A percentile compares a stretch with the other conserved stretches of the same genome.
Conservation (phyloP, 441 rosid genomes). For the Euphorbia celastroides region DNA sequence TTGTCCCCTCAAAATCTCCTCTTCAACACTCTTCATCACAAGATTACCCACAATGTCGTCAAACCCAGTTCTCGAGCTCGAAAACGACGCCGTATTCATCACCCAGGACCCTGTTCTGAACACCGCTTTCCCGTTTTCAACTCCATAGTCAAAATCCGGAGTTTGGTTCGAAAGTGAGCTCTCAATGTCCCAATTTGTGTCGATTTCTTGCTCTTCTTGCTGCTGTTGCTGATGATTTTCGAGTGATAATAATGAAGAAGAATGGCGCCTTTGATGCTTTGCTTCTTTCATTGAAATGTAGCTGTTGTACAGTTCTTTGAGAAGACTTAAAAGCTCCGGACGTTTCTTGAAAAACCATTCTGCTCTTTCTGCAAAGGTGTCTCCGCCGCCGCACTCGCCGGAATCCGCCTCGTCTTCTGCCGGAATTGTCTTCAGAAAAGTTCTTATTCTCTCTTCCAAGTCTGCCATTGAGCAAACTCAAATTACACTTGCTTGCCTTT, state of each 20-base stretch:
- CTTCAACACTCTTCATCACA: constrained; percentile 49
- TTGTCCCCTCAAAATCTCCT: constrained; percentile 37
- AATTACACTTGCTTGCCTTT: background rate
- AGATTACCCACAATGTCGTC: constrained; percentile 40
- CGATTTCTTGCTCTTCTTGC: constrained; percentile 24
- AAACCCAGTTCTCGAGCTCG: background rate
- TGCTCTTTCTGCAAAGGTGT: constrained; percentile 59
- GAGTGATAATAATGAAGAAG: background rate
- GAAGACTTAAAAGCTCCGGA: constrained; percentile 50
- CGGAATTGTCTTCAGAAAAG: constrained; percentile 22
- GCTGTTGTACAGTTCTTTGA: constrained; percentile 54
- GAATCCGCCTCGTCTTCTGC: constrained; percentile 20
- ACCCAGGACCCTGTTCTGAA: background rate
- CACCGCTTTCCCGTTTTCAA: background rate
- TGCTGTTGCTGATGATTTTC: constrained; percentile 1
- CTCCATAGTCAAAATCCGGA: background rate
- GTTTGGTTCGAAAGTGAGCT: constrained; percentile 36
- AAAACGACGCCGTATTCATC: background rate
- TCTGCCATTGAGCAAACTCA: constrained; percentile 23
- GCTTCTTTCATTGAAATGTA: constrained; percentile 38
- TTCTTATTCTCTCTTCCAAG: constrained; percentile 44
- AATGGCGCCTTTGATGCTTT: constrained; percentile 2
- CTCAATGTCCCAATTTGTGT: constrained; percentile 32
- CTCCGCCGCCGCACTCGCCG: constrained; percentile 25
- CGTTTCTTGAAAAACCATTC: constrained; percentile 62